Evolutionary conservation across 495 filamentous ascomycete species (phyloP), one percentile per base, ranked within the genome.

Genomic region (Hypoxylon subgilvum): DNA sequence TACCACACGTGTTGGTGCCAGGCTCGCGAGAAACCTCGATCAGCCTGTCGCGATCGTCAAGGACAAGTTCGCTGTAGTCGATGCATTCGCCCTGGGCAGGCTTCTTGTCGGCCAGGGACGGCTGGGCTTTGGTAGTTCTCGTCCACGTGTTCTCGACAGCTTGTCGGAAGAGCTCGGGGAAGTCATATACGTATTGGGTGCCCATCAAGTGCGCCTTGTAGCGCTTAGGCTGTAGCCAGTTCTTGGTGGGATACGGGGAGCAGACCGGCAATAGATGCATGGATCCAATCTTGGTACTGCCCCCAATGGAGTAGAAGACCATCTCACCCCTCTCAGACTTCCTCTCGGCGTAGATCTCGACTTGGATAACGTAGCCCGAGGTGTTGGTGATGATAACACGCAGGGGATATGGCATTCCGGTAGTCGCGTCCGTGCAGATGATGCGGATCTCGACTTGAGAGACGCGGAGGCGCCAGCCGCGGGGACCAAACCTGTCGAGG

Each of bases 131-230:
- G 34, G 88, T 82, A 46, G 83, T 82, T 70, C 85, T 85, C 63
- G 78, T 77, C 94, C 94, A 98, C 79, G 84, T 90, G 79, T 96
- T 97, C 76, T 97, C 91, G 75, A 96, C 89, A 32, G 94, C 93
- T 74, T 97, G 94, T 68, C 94, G 84, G 88, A 98, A 98, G 25
- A 98, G 87, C 79, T 98, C 95, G 6, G 94, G 94, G 89, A 98
- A 98, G 79, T 98, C 94, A 72, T 98, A 98, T 53, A 96, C 95
- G 63, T 96, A 98, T 72, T 98, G 94, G 13, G 94, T 98, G 63
- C 94, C 94, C 92, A 97, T 97, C 48, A 98, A 71, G 74, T 98
- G 94, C 43, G 94, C 94, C 85, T 95, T 97, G 86, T 97, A 97
- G 52, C 94, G 84, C 85, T 97, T 98, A 57, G 94, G 94, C 77